These are phyloP conservation scores for Pythium brachiatum DNA, from an alignment of 352 stramenopile species.

Conservation along the genomic window DNA sequence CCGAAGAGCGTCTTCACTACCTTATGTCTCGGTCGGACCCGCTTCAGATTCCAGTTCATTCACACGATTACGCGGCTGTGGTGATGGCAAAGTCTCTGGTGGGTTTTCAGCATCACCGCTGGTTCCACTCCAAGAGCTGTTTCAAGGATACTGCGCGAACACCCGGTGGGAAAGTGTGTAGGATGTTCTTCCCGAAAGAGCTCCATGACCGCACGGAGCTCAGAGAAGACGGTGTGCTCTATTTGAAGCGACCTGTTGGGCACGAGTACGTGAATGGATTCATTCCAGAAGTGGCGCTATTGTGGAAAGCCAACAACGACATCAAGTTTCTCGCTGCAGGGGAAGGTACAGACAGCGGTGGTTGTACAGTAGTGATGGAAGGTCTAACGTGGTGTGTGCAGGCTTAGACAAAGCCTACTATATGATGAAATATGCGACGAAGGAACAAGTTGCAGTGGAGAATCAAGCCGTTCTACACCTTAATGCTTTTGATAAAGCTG, in stretches of 20 bases:
- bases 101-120: not conserved
- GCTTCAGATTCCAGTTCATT: not conserved
- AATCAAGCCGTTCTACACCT: constrained; percentile 4
- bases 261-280: not conserved
- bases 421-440: constrained; percentile 21
- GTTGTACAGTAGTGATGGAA: not conserved
- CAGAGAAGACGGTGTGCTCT: not conserved
- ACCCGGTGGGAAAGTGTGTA: not conserved
- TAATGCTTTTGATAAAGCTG: constrained; percentile 10
- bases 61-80: not conserved
- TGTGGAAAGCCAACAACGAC: not conserved
- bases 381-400: not conserved
- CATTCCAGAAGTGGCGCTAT: not conserved
- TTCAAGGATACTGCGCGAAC: not conserved
- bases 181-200: not conserved
- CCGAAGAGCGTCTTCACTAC: not conserved
- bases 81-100: not conserved
- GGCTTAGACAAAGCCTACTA: constrained; percentile 14
- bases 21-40: not conserved
- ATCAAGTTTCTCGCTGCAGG: not conserved
- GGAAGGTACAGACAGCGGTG: not conserved
- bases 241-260: not conserved
- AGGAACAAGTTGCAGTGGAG: constrained; percentile 1
- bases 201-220: not conserved
- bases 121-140: not conserved